Evolutionary conservation across 2,329 filamentous ascomycete species (phyloP).

Genomic region (Cryoendolithus antarcticus): DNA sequence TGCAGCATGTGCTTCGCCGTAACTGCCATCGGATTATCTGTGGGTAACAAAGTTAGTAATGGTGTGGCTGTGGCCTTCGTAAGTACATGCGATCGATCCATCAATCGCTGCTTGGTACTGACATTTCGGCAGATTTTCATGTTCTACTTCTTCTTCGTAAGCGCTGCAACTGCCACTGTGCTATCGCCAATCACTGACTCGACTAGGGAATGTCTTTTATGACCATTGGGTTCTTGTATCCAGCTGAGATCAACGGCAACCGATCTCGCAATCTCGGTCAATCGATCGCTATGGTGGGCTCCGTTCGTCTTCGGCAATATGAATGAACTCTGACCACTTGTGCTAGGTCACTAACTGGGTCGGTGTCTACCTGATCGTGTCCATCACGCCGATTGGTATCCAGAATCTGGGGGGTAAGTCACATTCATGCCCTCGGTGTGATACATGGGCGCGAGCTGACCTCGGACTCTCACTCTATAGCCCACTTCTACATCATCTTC

Average conservation of each 20-base stretch:
- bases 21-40: slow-evolving; percentile 5
- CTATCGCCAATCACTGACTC: neutral
- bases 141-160: slow-evolving; percentile 10
- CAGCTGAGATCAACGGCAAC: slow-evolving; percentile 9
- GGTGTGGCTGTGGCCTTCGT: slow-evolving; percentile 8
- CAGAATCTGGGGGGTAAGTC: neutral
- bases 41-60: slow-evolving; percentile 6
- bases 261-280: slow-evolving; percentile 7
- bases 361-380: slow-evolving; percentile 8
- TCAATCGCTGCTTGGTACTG: too few relatives aligned
- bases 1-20: slow-evolving; percentile 8
- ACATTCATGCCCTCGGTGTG: neutral
- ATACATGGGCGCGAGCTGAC: too few relatives aligned
- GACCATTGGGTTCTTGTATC: slow-evolving; percentile 8
- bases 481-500: slow-evolving; percentile 29
- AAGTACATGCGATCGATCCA: too few relatives aligned
- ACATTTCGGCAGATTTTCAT: slow-evolving; percentile 5
- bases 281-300: slow-evolving; percentile 7
- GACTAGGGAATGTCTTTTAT: slow-evolving; percentile 8
- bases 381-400: slow-evolving; percentile 8
- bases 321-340: neutral
- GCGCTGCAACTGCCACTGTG: neutral
- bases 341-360: slow-evolving; percentile 7
- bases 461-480: too few relatives aligned
- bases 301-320: neutral